Percentiles rank a stretch among this genome's conserved stretches.
Evolutionary conservation across 176 grass and related monocot species (phyloP).

Genomic region (Eragrostis nindensis): DNA sequence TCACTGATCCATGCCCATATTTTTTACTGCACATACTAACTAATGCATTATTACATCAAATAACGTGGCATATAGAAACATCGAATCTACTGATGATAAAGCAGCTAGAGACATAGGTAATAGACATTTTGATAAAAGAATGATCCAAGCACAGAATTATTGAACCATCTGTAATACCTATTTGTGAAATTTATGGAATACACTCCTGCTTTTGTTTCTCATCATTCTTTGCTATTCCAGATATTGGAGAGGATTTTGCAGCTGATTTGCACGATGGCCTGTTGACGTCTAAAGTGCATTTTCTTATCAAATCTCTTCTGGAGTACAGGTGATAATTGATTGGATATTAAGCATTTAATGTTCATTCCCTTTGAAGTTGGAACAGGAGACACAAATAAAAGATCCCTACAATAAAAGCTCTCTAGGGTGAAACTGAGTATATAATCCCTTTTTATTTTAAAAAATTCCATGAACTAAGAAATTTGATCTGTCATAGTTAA

Average conservation of each 20-base stretch:
- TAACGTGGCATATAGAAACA: background rate
- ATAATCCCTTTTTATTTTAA: background rate
- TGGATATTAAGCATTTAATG: background rate
- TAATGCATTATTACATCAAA: background rate
- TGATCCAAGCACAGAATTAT: background rate
- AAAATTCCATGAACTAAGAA: background rate
- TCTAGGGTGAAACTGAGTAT: background rate
- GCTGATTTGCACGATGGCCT: conserved; percentile 52
- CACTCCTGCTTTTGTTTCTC: conserved; percentile 6
- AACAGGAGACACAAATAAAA: background rate
- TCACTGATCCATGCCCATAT: background rate
- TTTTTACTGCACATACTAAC: background rate
- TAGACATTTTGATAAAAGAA: background rate
- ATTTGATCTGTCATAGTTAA: background rate
- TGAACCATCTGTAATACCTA: background rate
- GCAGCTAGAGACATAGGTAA: background rate
- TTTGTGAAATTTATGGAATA: conserved; percentile 1
- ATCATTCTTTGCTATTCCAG: conserved; percentile 44
- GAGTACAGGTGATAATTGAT: conserved; percentile 58
- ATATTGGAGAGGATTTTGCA: conserved; percentile 55
- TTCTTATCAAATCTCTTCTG: conserved; percentile 68
- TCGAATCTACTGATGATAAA: background rate
- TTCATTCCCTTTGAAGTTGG: conserved; percentile 14
- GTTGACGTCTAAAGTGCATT: conserved; percentile 62
- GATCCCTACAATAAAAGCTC: background rate